Base-by-base conservation (phyloP, 2,329 filamentous ascomycete species). In the Beauveria australis region DNA sequence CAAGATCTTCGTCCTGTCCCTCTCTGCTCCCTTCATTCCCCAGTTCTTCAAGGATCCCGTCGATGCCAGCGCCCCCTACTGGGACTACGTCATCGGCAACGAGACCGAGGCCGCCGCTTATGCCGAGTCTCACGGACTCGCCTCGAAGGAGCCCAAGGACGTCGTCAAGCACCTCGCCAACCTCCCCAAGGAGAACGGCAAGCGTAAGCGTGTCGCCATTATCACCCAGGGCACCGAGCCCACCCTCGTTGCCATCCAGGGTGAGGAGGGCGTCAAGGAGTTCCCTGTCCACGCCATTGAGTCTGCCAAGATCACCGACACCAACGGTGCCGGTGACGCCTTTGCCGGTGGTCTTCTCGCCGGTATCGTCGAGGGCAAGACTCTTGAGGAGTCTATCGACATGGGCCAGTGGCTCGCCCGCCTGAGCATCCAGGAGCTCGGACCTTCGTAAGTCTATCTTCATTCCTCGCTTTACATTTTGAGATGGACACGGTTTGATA, bases 41-140 rank as follows among this genome's bases (percentile, higher is more conserved):
- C 89, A 96, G 73, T 96, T 97, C 84, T 99, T 97, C 88, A 97
- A 97, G 82, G 92, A 97, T 54, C 89, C 86, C 66, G 85, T 99
- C 53, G 91, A 96, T 76, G 87, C 86, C 69, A 88, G 89, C 59
- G 81, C 91, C 58, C 89, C 89, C 33, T 97, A 96, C 85, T 95
- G 92, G 82, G 92, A 97, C 79, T 95, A 93, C 77, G 81, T 97
- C 64, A 89, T 99, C 74, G 93, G 92, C 72, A 99, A 99, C 79
- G 94, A 99, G 86, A 89, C 90, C 66, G 94, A 99, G 80, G 93
- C 92, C 53, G 84, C 87, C 67, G 82, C 92, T 61, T 99, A 93
- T 77, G 90, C 92, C 66, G 87, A 92, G 74, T 87, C 87, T 62
- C 92, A 96, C 76, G 80, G 80, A 67, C 82, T 94, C 69, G 80